A percentile compares a stretch with the other conserved stretches of the same genome.
Conservation (phyloP, 352 stramenopile species). For the Phytophthora agathidicida region DNA sequence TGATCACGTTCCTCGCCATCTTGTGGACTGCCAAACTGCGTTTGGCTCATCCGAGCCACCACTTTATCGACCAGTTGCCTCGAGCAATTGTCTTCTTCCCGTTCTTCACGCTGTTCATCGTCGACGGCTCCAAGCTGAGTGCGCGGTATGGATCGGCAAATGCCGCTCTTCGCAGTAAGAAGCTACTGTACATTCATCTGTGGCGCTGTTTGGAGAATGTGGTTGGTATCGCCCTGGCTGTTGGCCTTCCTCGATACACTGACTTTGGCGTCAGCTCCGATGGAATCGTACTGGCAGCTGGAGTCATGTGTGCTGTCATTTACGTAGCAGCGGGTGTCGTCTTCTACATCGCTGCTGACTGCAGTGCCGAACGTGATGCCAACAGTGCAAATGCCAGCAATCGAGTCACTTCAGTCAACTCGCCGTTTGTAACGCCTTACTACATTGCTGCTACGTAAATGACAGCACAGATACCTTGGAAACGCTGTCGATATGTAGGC, state of each 20-base stretch:
- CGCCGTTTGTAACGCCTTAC: background rate
- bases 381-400: background rate
- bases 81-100: conserved; percentile 66
- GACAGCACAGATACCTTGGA: too few relatives aligned
- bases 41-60: conserved; percentile 44
- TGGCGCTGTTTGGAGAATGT: conserved; percentile 70
- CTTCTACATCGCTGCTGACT: conserved; percentile 32
- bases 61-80: conserved; percentile 43
- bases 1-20: conserved; percentile 46
- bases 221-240: conserved; percentile 43
- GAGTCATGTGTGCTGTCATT: conserved; percentile 40
- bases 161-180: conserved; percentile 38
- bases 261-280: conserved; percentile 64
- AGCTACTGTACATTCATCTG: conserved; percentile 46
- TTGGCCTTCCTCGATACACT: conserved; percentile 55
- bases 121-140: conserved; percentile 57
- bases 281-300: conserved; percentile 38
- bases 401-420: background rate
- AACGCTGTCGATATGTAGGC: too few relatives aligned
- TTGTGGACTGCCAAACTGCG: conserved; percentile 36
- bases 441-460: too few relatives aligned
- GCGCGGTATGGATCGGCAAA: conserved; percentile 36
- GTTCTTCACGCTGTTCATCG: conserved; percentile 67
- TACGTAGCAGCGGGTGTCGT: conserved; percentile 35
- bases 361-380: background rate